Percentiles rank a stretch among this genome's conserved stretches.
phyloP scores from a whole-genome alignment of 2,329 filamentous ascomycete genomes.

The Xylariaceae sp. region DNA sequence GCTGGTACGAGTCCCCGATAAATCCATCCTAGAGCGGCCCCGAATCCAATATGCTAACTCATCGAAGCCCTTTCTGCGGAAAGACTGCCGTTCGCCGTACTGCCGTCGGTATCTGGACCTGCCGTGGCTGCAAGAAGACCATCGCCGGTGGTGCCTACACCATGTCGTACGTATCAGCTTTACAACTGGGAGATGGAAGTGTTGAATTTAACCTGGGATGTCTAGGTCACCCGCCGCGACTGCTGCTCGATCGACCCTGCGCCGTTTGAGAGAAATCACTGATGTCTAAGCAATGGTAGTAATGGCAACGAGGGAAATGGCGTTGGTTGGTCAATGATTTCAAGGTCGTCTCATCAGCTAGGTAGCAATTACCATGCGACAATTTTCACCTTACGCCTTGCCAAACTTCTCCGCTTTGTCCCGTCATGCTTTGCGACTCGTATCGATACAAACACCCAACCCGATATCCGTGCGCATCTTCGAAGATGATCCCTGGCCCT shows the following conservation, averaged over 20 bases:
- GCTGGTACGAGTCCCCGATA: constrained; percentile 16
- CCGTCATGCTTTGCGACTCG: neutral
- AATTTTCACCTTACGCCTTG: constrained; percentile 16
- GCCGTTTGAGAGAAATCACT: constrained; percentile 22
- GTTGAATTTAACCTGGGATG: constrained; percentile 6
- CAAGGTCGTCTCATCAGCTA: constrained; percentile 20
- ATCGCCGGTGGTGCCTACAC: constrained; percentile 91
- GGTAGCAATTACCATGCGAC: constrained; percentile 22
- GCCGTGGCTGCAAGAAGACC: constrained; percentile 91
- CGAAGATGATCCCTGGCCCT: neutral
- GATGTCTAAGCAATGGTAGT: constrained; percentile 20
- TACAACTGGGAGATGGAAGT: neutral
- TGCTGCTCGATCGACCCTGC: constrained; percentile 21
- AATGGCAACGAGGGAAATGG: constrained; percentile 19
- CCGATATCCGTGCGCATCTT: neutral
- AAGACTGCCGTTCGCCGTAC: constrained; percentile 82
- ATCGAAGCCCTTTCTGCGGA: constrained; percentile 78
- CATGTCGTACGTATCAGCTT: constrained; percentile 74
- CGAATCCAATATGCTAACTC: constrained; percentile 8
- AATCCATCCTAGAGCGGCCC: neutral
- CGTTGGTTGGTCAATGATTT: constrained; percentile 23
- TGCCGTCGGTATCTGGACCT: constrained; percentile 94
- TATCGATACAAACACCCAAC: constrained; percentile 1
- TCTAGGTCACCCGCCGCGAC: constrained; percentile 21
- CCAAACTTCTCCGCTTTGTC: constrained; percentile 5